A percentile compares a stretch with the other conserved stretches of the same genome.
These are phyloP conservation scores for Claviceps monticola DNA, from an alignment of 2,329 filamentous ascomycete species.

Conservation along the genomic window DNA sequence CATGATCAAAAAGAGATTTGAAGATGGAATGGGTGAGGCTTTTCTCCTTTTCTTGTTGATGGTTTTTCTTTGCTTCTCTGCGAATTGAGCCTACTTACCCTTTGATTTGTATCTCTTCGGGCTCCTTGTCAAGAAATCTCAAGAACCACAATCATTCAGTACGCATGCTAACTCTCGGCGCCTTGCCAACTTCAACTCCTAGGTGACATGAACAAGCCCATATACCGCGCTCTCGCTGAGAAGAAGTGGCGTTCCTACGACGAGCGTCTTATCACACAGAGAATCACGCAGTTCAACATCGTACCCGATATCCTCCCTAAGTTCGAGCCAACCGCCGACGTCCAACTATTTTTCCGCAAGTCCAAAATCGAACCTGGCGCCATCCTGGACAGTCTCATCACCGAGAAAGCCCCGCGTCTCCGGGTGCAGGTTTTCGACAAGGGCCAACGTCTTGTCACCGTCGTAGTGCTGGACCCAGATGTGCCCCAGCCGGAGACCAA, in stretches of 20 bases:
- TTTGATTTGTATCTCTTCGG: not conserved
- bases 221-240: constrained; percentile 83
- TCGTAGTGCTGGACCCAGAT: constrained; percentile 81
- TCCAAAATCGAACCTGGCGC: constrained; percentile 61
- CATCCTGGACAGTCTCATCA: constrained; percentile 60
- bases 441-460: constrained; percentile 67
- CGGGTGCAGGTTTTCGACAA: constrained; percentile 74
- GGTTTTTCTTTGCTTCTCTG: not conserved
- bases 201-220: constrained; percentile 94
- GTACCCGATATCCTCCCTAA: constrained; percentile 77
- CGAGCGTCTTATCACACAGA: constrained; percentile 65
- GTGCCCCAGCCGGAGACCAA: constrained; percentile 69
- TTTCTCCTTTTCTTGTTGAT: not conserved
- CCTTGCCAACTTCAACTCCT: not conserved
- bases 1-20: constrained; percentile 80
- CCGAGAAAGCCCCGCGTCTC: constrained; percentile 60
- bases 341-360: constrained; percentile 66
- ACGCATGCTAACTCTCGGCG: not conserved
- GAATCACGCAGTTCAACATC: constrained; percentile 74
- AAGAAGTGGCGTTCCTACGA: constrained; percentile 79
- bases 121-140: too few relatives aligned
- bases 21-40: constrained; percentile 71
- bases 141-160: too few relatives aligned
- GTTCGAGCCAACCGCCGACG: constrained; percentile 64
- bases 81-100: not conserved